Evolutionary conservation across 2,329 filamentous ascomycete species (phyloP).

Genomic region (Teratosphaeria zuluensis): DNA sequence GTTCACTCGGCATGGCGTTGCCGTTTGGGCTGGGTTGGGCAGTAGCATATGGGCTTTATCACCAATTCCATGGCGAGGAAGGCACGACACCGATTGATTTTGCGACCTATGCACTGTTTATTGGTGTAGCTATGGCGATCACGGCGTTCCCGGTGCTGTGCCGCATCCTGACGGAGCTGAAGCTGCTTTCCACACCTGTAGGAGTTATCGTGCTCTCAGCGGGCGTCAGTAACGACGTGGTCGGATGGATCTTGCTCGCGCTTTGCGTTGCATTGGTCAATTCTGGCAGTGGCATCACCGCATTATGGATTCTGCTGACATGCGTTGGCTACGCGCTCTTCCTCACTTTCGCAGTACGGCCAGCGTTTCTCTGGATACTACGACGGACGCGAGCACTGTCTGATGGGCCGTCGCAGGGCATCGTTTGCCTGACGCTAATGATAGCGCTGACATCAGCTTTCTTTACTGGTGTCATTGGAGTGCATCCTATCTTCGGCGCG

Average conservation of each 20-base stretch:
- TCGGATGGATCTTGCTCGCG: conserved; percentile 84
- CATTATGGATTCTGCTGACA: conserved; percentile 73
- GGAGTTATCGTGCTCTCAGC: conserved; percentile 83
- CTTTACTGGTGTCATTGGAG: conserved; percentile 82
- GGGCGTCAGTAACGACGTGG: conserved; percentile 85
- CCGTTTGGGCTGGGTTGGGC: conserved; percentile 75
- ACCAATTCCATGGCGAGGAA: conserved; percentile 55
- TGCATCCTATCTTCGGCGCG: conserved; percentile 89
- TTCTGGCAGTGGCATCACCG: conserved; percentile 68
- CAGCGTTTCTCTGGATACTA: conserved; percentile 64
- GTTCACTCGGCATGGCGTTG: conserved; percentile 66
- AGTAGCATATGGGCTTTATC: conserved; percentile 71
- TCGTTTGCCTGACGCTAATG: conserved; percentile 73
- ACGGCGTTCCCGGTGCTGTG: conserved; percentile 86
- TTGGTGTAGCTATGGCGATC: conserved; percentile 88
- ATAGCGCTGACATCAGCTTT: conserved; percentile 71
- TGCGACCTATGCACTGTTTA: conserved; percentile 62
- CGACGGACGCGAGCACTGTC: conserved; percentile 66
- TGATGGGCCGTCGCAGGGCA: conserved; percentile 77
- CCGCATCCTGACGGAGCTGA: conserved; percentile 83
- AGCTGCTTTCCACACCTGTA: conserved; percentile 71
- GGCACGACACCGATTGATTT: conserved; percentile 50
- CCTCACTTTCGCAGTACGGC: conserved; percentile 62
- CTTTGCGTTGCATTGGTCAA: conserved; percentile 92
- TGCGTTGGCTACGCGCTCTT: conserved; percentile 67